phyloP scores from a whole-genome alignment of 345 rosid species.

The Physaria fendleri region DNA sequence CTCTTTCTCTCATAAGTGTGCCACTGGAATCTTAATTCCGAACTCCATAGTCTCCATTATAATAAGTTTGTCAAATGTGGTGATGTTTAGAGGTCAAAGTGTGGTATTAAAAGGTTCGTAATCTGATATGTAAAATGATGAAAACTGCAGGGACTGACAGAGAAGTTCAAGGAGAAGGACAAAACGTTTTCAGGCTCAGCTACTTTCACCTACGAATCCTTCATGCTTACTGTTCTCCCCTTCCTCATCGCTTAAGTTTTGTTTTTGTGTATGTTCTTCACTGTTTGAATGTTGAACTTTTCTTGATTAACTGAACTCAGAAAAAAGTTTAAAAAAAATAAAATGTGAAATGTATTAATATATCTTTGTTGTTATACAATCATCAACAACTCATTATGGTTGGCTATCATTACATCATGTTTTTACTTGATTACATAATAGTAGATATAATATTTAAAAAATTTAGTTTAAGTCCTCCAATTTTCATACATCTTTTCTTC shows the following conservation, averaged over 20 bases:
- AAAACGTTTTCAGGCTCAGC: slow-evolving; percentile 59
- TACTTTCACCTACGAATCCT: slow-evolving; percentile 65
- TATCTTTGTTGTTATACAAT: slow-evolving; percentile 8
- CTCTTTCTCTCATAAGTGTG: too few relatives aligned
- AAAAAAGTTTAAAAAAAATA: not conserved
- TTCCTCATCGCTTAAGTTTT: slow-evolving; percentile 63
- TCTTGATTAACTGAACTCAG: not conserved
- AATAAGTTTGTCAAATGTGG: too few relatives aligned
- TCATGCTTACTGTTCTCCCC: slow-evolving; percentile 87
- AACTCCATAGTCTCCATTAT: too few relatives aligned
- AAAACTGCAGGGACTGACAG: slow-evolving; percentile 79
- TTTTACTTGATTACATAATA: not conserved
- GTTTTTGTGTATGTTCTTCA: not conserved
- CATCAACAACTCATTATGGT: slow-evolving; percentile 22
- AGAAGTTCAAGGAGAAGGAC: slow-evolving; percentile 90
- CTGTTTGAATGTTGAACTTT: slow-evolving; percentile 9
- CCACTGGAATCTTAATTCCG: not conserved
- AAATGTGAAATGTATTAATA: slow-evolving; percentile 19
- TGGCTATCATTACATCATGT: slow-evolving; percentile 18
- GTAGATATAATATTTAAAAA: not conserved
- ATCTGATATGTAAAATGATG: too few relatives aligned
- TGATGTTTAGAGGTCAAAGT: too few relatives aligned
- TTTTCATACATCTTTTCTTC: not conserved
- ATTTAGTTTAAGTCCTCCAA: not conserved
- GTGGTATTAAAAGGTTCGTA: too few relatives aligned